Evolutionary conservation across 163 green algal genomes (phyloP), one percentile per base, ranked within the genome.

Genomic region (Scenedesmus sp.): DNA sequence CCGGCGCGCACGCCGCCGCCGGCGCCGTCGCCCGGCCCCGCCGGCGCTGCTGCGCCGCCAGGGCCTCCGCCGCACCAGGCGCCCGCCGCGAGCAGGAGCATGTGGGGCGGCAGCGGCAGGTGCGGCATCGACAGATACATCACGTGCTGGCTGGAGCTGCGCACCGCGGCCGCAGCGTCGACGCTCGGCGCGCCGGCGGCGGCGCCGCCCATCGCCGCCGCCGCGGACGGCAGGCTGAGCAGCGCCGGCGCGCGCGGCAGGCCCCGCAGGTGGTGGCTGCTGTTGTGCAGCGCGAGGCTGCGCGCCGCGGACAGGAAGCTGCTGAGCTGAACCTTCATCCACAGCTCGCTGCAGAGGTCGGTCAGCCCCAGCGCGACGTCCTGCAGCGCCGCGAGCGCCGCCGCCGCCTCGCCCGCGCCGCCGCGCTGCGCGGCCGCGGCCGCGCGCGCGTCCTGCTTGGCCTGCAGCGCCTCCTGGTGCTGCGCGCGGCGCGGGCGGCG

Each of bases 291-390:
- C 57, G 66, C 36, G 24, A 81, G 63, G 31, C 31, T 60, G 1
- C 70, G 50, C n/a, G 78, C 63, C 28, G 51, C 53, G 45, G 70
- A 22, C 5, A 84, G 50, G 51, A 81, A 74, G 50, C 53, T 67
- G 28, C 14, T 29, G 13, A 80, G 48, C 14, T 51, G 67, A 31
- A 28, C 24, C 33, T 72, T 66, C 50, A 67, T 70, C 45, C 39
- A 66, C 1, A 69, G 60, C 4, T 75, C 69, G 9, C 15, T 4
- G 17, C 51, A 57, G 1, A 63, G 3, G 29, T 73, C 70, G n/a
- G 57, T 20, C 4, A 79, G 22, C 7, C 10, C 13, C 17, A 13
- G 7, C 11, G 33, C 62, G 11, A 78, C 14, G 29, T 58, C 66
- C 48, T 78, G 36, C 34, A 83, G 15, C 4, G 42, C 54, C 26